A percentile compares a stretch with the other conserved stretches of the same genome.
These are phyloP conservation scores for Castanopsis chinensis DNA, from an alignment of 306 rosid species.

Conservation along the genomic window DNA sequence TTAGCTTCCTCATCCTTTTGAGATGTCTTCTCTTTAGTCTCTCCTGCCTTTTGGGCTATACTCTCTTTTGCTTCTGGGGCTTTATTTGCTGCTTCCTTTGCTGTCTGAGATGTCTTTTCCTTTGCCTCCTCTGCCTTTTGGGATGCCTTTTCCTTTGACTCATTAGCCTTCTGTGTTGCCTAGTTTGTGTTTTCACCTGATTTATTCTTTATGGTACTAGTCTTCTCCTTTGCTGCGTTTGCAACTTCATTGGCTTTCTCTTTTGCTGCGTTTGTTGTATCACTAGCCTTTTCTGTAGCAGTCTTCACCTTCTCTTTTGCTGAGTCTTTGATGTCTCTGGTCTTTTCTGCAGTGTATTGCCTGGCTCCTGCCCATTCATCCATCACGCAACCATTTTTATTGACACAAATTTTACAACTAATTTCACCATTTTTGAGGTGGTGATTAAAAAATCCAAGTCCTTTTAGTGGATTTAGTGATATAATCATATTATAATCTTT, in stretches of 20 bases:
- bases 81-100: neutral
- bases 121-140: slow-evolving; percentile 7
- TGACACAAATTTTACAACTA: too few species aligned
- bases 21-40: neutral
- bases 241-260: slow-evolving; percentile 33
- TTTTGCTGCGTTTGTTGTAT: slow-evolving; percentile 20
- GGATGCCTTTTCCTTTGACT: neutral
- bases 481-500: too few species aligned
- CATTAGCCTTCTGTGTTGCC: slow-evolving; percentile 1
- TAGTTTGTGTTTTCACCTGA: neutral
- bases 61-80: slow-evolving; percentile 8
- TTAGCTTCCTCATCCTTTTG: slow-evolving; percentile 5
- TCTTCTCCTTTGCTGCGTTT: slow-evolving; percentile 31
- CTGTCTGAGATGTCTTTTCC: neutral
- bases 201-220: neutral
- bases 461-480: too few species aligned
- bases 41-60: neutral
- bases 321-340: slow-evolving; percentile 26
- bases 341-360: slow-evolving; percentile 44
- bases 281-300: neutral
- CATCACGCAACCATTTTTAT: neutral
- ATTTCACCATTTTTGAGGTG: too few species aligned
- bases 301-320: neutral
- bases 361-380: slow-evolving; percentile 39
- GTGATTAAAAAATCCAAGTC: too few species aligned